A percentile compares a stretch with the other conserved stretches of the same genome.
Conservation (phyloP, 352 stramenopile genomes). For the Paralagenidium karlingii region DNA sequence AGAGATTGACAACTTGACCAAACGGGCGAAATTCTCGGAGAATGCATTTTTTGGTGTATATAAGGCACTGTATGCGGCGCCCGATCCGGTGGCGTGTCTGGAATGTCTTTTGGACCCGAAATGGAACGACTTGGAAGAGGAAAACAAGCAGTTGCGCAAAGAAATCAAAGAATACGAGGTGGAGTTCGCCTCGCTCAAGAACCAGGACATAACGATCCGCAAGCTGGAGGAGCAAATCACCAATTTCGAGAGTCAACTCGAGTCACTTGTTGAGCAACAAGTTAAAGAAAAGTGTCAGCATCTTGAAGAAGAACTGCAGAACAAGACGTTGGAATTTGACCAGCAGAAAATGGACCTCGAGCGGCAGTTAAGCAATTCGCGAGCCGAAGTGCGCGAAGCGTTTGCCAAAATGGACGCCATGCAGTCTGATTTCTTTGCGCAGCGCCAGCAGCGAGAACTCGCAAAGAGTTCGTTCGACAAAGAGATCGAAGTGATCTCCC, state of each 20-base stretch:
- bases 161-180: constrained; percentile 90
- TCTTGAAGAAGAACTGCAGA: constrained; percentile 43
- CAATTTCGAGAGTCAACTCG: constrained; percentile 60
- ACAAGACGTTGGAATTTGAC: constrained; percentile 61
- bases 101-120: constrained; percentile 39
- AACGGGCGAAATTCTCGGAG: constrained; percentile 86
- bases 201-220: constrained; percentile 95
- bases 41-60: constrained; percentile 83
- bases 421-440: constrained; percentile 85
- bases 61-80: constrained; percentile 74
- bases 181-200: constrained; percentile 91
- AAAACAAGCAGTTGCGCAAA: constrained; percentile 83
- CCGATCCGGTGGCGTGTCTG: constrained; percentile 71
- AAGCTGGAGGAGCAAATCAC: constrained; percentile 88
- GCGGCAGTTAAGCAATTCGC: constrained; percentile 41
- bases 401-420: constrained; percentile 78
- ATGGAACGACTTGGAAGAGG: constrained; percentile 77
- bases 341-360: constrained; percentile 73
- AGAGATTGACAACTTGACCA: constrained; percentile 87
- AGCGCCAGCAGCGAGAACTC: constrained; percentile 62
- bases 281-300: constrained; percentile 47
- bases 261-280: constrained; percentile 43
- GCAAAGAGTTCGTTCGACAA: constrained; percentile 47
- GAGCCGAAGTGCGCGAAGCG: constrained; percentile 42
- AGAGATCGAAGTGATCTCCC: constrained; percentile 82